Conservation (phyloP, 257 asterid species). For the Capsicum baccatum region DNA sequence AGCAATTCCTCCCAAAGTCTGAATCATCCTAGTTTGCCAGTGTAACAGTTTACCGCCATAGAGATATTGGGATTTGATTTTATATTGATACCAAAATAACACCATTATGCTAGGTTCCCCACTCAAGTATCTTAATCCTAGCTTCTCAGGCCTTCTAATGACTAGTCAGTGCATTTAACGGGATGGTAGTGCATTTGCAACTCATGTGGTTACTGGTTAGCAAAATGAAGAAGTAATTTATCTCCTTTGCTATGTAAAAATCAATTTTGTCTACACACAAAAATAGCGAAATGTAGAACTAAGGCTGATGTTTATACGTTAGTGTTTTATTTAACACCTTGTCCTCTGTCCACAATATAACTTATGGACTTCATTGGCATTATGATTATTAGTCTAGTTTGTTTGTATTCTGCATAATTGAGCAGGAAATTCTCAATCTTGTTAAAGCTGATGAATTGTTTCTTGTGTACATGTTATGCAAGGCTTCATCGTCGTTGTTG, state of each 20-base stretch:
- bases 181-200: background rate
- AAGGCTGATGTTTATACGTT: constrained; percentile 6
- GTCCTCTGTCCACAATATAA: constrained; percentile 14
- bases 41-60: background rate
- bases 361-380: background rate
- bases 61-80: background rate
- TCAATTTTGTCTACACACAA: background rate
- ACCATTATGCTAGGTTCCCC: background rate
- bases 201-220: background rate
- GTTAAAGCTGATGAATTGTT: background rate
- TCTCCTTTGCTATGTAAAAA: background rate
- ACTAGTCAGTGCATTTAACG: background rate
- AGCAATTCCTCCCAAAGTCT: background rate
- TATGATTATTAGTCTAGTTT: background rate
- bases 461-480: background rate
- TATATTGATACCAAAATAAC: background rate
- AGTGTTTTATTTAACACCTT: constrained; percentile 9
- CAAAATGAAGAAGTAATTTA: constrained; percentile 7
- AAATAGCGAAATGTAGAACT: constrained; percentile 15
- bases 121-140: background rate
- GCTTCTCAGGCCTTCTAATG: background rate
- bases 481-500: background rate
- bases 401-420: constrained; percentile 10
- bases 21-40: background rate
- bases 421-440: background rate